Evolutionary conservation across 108 stramenopile genomes (phyloP).

Genomic region (Fistulifera solaris): DNA sequence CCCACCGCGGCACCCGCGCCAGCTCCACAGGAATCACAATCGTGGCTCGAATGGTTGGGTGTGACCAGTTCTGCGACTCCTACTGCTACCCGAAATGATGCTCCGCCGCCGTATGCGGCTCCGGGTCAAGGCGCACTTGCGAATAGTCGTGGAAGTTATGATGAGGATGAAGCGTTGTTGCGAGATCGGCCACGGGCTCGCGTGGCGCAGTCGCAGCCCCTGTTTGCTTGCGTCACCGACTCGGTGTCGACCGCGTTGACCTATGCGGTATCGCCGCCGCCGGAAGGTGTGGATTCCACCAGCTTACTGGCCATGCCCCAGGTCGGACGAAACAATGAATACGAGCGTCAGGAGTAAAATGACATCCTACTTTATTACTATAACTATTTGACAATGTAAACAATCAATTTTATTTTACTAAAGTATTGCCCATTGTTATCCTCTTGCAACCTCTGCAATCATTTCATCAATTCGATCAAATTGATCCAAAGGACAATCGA

Average conservation of each 20-base stretch:
- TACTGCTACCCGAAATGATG: constrained; percentile 4
- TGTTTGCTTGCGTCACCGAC: constrained; percentile 76
- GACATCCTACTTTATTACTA: too few species aligned
- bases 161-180: too few species aligned
- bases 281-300: constrained; percentile 65
- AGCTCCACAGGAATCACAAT: constrained; percentile 11
- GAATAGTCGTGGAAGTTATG: constrained; percentile 14
- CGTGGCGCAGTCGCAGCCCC: constrained; percentile 49
- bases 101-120: constrained; percentile 15
- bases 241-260: constrained; percentile 31
- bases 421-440: too few species aligned
- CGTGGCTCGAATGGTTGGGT: constrained; percentile 35
- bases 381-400: too few species aligned
- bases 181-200: constrained; percentile 18
- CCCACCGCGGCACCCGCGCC: constrained; percentile 8
- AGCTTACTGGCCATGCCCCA: constrained; percentile 57
- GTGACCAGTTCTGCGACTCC: constrained; percentile 14
- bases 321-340: constrained; percentile 9
- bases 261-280: constrained; percentile 28
- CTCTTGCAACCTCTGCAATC: constrained; percentile 5
- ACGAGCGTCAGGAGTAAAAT: too few species aligned
- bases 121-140: constrained; percentile 15
- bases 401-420: too few species aligned
- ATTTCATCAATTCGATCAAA: constrained; percentile 30
- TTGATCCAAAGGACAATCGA: constrained; percentile 34